Conservation (phyloP, 1,139 yeast genomes). For the Lodderomyces orthopsilosis region DNA sequence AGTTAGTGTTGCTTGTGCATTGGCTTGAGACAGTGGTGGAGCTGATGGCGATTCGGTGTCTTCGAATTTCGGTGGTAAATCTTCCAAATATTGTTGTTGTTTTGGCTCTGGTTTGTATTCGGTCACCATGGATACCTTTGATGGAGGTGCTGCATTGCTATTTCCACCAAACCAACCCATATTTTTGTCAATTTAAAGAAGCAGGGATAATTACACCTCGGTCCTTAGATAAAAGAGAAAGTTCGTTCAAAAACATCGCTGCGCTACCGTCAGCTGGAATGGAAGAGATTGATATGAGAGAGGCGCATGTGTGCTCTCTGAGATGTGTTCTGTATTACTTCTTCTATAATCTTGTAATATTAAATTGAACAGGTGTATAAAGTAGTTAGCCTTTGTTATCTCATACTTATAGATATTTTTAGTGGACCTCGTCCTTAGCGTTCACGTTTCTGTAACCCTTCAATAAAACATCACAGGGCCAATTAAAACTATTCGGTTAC, state of each 20-base stretch:
- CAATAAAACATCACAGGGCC: too few relatives aligned
- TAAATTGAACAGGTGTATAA: too few relatives aligned
- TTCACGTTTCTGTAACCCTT: too few relatives aligned
- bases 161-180: constrained; percentile 35
- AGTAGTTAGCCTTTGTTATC: too few relatives aligned
- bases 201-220: neutral
- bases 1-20: constrained; percentile 22
- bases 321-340: too few relatives aligned
- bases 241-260: neutral
- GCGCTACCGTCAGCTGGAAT: neutral
- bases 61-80: constrained; percentile 48
- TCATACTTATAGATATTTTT: too few relatives aligned
- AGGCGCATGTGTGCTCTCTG: too few relatives aligned
- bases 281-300: too few relatives aligned
- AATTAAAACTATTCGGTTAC: too few relatives aligned
- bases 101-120: constrained; percentile 16
- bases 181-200: neutral
- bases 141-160: constrained; percentile 16
- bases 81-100: constrained; percentile 26
- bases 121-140: constrained; percentile 27
- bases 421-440: too few relatives aligned
- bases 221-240: neutral
- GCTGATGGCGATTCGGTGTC: constrained; percentile 25
- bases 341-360: too few relatives aligned
- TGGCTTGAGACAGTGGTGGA: constrained; percentile 5